Conservation (phyloP, 768 basidiomycete species). For the Sporobolomyces roseus region DNA sequence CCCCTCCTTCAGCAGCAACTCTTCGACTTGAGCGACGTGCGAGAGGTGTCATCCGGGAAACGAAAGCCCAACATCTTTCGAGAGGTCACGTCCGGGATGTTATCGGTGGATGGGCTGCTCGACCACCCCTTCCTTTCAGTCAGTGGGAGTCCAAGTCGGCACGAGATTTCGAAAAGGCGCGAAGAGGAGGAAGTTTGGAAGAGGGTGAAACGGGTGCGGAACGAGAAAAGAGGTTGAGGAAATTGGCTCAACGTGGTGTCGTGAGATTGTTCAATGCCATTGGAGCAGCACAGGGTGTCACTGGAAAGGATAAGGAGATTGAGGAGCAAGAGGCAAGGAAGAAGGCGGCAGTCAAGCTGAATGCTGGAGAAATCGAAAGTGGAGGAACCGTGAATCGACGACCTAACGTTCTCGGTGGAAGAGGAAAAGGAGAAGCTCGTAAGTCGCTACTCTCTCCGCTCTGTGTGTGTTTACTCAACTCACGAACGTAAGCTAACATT, state of each 20-base stretch:
- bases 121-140: slow-evolving; percentile 41
- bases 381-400: slow-evolving; percentile 30
- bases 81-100: slow-evolving; percentile 45
- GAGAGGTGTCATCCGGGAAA: slow-evolving; percentile 37
- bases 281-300: slow-evolving; percentile 39
- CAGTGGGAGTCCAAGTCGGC: slow-evolving; percentile 41
- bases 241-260: slow-evolving; percentile 46
- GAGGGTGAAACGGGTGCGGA: slow-evolving; percentile 42
- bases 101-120: slow-evolving; percentile 44
- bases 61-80: slow-evolving; percentile 41
- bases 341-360: slow-evolving; percentile 36
- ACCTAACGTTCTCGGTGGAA: slow-evolving; percentile 43
- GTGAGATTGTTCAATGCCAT: slow-evolving; percentile 46
- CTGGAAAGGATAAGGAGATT: slow-evolving; percentile 37
- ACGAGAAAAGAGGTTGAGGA: slow-evolving; percentile 45
- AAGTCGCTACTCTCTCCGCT: slow-evolving; percentile 3
- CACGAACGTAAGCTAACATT: neutral
- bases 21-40: slow-evolving; percentile 42
- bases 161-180: slow-evolving; percentile 28
- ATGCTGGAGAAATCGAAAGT: slow-evolving; percentile 11
- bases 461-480: neutral
- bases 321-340: slow-evolving; percentile 42
- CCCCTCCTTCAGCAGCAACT: slow-evolving; percentile 35
- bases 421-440: slow-evolving; percentile 45
- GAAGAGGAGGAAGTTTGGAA: slow-evolving; percentile 6